phyloP scores from a whole-genome alignment of 495 filamentous ascomycete genomes.

The Copromyces sp. region DNA sequence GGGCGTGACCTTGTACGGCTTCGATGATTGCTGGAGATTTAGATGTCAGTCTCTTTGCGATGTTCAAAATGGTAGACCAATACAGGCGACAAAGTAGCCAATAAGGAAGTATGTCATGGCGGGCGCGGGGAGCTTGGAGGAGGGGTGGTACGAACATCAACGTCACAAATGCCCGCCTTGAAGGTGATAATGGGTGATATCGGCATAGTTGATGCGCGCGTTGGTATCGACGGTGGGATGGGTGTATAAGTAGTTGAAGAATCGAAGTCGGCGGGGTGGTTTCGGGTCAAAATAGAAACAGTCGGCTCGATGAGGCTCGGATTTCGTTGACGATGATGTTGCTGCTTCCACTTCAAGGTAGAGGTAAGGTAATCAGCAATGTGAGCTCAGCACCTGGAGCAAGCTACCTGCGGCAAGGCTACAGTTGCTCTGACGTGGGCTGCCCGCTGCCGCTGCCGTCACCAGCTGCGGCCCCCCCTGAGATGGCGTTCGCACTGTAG shows the following conservation, averaged over 20 bases:
- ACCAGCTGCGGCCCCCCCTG: background rate
- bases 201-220: conserved; percentile 48
- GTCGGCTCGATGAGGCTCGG: background rate
- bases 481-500: background rate
- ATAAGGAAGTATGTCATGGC: background rate
- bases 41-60: conserved; percentile 15
- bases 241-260: background rate
- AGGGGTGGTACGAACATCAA: conserved; percentile 53
- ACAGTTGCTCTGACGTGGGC: background rate
- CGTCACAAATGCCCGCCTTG: conserved; percentile 86
- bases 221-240: background rate
- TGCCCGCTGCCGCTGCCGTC: background rate
- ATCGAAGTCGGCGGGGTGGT: background rate
- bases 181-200: conserved; percentile 84
- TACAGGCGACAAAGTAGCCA: background rate
- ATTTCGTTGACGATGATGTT: background rate
- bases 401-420: background rate
- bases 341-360: background rate
- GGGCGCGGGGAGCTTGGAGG: background rate
- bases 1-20: conserved; percentile 57
- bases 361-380: background rate
- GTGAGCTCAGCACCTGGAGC: background rate
- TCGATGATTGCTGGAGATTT: conserved; percentile 38
- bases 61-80: background rate
- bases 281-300: background rate